A percentile compares a stretch with the other conserved stretches of the same genome.
These are phyloP conservation scores for Aspergillus versicolor DNA, from an alignment of 2,329 filamentous ascomycete genomes.

Conservation along the genomic window DNA sequence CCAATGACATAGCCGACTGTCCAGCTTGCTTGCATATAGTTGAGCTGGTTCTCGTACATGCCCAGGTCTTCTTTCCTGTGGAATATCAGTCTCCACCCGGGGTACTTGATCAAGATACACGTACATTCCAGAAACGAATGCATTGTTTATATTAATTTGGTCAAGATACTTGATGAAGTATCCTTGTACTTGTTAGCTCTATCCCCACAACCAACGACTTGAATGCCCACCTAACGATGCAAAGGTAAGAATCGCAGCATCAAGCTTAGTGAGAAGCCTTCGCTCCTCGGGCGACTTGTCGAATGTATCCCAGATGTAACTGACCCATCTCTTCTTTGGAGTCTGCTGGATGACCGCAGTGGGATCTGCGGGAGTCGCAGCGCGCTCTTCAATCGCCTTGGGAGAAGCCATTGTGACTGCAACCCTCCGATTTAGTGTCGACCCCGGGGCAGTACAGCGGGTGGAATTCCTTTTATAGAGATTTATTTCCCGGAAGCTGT, in stretches of 20 bases:
- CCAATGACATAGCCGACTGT: slow-evolving; percentile 61
- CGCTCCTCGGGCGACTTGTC: slow-evolving; percentile 53
- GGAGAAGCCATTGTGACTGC: slow-evolving; percentile 19
- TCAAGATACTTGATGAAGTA: slow-evolving; percentile 54
- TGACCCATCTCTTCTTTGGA: slow-evolving; percentile 42
- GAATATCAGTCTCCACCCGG: neutral
- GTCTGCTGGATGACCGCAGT: slow-evolving; percentile 22
- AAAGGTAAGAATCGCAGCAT: slow-evolving; percentile 50
- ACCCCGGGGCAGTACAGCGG: neutral
- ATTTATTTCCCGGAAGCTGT: too few species aligned
- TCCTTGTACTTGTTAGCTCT: slow-evolving; percentile 25
- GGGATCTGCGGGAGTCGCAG: slow-evolving; percentile 13
- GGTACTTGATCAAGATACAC: neutral
- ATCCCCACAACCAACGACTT: neutral
- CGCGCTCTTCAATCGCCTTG: neutral
- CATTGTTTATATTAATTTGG: slow-evolving; percentile 48
- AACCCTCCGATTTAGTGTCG: neutral
- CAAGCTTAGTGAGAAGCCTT: slow-evolving; percentile 50
- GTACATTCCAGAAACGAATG: slow-evolving; percentile 50
- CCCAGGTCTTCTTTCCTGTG: slow-evolving; percentile 53
- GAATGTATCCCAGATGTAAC: slow-evolving; percentile 54
- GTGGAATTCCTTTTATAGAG: neutral
- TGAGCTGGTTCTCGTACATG: slow-evolving; percentile 56
- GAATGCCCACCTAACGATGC: slow-evolving; percentile 38
- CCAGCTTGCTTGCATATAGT: slow-evolving; percentile 58